Evolutionary conservation across 176 grass and related monocot genomes (phyloP), one percentile per base, ranked within the genome.

Genomic region (Puccinellia tenuiflora): DNA sequence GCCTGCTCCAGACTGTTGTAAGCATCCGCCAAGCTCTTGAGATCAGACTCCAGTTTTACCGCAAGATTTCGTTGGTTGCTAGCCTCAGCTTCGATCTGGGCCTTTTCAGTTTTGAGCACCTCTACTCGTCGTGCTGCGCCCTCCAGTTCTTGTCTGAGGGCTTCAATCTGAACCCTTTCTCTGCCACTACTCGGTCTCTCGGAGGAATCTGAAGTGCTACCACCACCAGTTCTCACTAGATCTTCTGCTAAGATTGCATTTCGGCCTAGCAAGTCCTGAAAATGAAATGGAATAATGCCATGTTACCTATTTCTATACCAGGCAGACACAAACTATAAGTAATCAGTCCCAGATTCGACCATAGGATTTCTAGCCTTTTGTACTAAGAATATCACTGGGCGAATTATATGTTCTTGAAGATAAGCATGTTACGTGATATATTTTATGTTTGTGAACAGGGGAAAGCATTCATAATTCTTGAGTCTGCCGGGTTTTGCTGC

Each of bases 201-300:
- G 31, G 89, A 90, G 56, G 88, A 84, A 85, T 94, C 88, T 81
- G 83, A 59, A 30, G 77, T 81, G 69, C 15, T 84, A 21, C 72
- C 80, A 64, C 89, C 74, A 55, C 91, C 91, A 47, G 85, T 87
- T 84, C 77, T 89, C 72, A 99, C 85, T 68, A 99, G 76, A 65
- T 99, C 96, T 92, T 99, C 96, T 28, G 96, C 91, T 87, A 94
- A 88, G 65, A 92, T 92, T 82, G 93, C 87, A 79, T 99, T 96
- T 75, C 93, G 90, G 34, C 79, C 83, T 76, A 99, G 83, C 52
- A 99, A 83, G 34, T 93, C 96, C 96, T 99, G 81, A 60, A 90
- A 88, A 88, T 21, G 35, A 48, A 88, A 61, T 68, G 14, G 67
- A 43, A 53, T 64, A 81, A 69, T 55, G 80, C 37, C 46, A 79